Base-by-base conservation (phyloP, 768 basidiomycete species). In the Trichaptum fuscoviolaceum region DNA sequence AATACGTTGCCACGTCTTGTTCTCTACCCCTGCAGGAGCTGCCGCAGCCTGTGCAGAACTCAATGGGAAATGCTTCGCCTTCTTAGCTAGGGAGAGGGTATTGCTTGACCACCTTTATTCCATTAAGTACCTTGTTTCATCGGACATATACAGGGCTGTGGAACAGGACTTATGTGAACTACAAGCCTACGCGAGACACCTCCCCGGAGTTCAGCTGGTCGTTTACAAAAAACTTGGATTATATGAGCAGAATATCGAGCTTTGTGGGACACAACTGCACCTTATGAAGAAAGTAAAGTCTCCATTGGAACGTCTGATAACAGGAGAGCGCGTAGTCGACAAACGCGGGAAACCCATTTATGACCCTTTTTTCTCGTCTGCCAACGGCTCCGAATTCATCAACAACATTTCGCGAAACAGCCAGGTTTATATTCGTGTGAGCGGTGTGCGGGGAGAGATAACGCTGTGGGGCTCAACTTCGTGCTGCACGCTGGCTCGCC, bases 311-410 rank as follows among this genome's bases (percentile, higher is more conserved):
- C 26, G 59, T 0, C 69, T 83, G 17, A 62, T 85, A 25, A 20
- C 42, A 2, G 42, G 42, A 12, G 42, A 52, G 20, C 42, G 42
- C 12, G 2, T 52, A 52, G 42, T 52, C 20, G 42, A 20, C 20
- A 12, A 2, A 2, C 12, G 15, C 20, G 42, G 42, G 15, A 52
- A 52, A 52, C 42, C 80, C 1, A 76, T 84, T 8, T 93, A 91
- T 91, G 87, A 92, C 67, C 77, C 80, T 3, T 92, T 85, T 74
- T 88, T 93, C 67, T 71, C 72, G 24, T 68, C 78, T 4, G 66
- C 69, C 0, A 74, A 75, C 7, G 89, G 89, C 0, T 57, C 61
- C 0, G 24, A 17, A 0, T 91, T 83, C 72, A 64, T 93, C 61
- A 69, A 76, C 0, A 72, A 77, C 0, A 65, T 92, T 12, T 52